phyloP scores from a whole-genome alignment of 495 filamentous ascomycete species.

The Penicillium alfredii region DNA sequence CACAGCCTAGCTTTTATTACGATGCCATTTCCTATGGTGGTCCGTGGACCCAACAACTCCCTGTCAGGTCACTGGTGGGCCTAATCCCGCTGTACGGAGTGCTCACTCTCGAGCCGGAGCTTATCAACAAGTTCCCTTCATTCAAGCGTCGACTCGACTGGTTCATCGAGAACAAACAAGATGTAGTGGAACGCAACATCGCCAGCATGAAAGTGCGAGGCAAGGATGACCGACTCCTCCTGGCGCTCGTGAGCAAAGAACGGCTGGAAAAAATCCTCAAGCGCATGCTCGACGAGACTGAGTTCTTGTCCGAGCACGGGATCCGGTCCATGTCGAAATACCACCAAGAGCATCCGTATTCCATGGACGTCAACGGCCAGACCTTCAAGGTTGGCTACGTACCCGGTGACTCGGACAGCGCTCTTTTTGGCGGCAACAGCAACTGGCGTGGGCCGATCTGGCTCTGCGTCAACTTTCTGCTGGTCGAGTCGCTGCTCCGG shows the following conservation, averaged over 20 bases:
- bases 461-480: constrained; percentile 92
- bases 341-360: constrained; percentile 83
- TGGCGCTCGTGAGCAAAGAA: constrained; percentile 85
- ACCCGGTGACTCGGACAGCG: constrained; percentile 88
- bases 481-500: constrained; percentile 84
- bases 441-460: constrained; percentile 95
- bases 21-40: constrained; percentile 95
- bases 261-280: constrained; percentile 77
- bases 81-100: constrained; percentile 91
- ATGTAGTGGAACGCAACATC: constrained; percentile 86
- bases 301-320: constrained; percentile 85
- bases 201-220: constrained; percentile 83
- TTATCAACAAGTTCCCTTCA: constrained; percentile 85
- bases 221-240: constrained; percentile 77
- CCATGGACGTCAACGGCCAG: constrained; percentile 94
- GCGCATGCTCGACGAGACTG: constrained; percentile 88
- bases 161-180: constrained; percentile 81
- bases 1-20: constrained; percentile 70
- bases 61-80: constrained; percentile 84
- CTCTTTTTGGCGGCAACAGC: constrained; percentile 92
- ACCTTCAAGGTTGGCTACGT: constrained; percentile 84
- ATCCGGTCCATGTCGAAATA: constrained; percentile 92
- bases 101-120: constrained; percentile 83
- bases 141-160: constrained; percentile 91
- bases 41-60: constrained; percentile 86